These are phyloP conservation scores for Curvularia eragrostidis DNA, from an alignment of 2,329 filamentous ascomycete species.

Conservation along the genomic window DNA sequence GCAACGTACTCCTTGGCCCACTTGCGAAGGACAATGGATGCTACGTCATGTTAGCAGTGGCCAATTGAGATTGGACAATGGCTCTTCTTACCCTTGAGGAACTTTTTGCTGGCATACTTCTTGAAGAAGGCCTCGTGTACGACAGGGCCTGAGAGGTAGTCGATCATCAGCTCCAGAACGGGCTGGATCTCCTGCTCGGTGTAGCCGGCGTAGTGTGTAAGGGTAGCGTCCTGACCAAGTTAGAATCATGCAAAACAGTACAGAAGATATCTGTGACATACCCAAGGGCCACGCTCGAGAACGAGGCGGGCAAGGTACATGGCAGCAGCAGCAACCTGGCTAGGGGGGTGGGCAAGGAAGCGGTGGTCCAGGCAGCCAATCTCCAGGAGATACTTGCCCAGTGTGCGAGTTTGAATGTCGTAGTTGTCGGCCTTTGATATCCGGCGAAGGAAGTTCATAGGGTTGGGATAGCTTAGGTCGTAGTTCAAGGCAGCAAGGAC, in stretches of 20 bases:
- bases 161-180: constrained; percentile 91
- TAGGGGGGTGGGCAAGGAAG: constrained; percentile 88
- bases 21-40: constrained; percentile 86
- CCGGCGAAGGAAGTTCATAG: constrained; percentile 98
- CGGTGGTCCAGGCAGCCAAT: constrained; percentile 94
- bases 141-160: constrained; percentile 90
- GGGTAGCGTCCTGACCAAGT: constrained; percentile 72
- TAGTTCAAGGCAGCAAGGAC: constrained; percentile 91
- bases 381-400: constrained; percentile 97
- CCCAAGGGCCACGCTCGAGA: constrained; percentile 89
- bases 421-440: constrained; percentile 99
- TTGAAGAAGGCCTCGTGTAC: constrained; percentile 98
- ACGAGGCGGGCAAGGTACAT: constrained; percentile 96
- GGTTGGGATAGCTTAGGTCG: constrained; percentile 97
- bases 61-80: not conserved
- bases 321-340: constrained; percentile 86
- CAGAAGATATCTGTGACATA: constrained; percentile 55
- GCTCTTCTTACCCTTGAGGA: constrained; percentile 81
- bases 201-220: constrained; percentile 92
- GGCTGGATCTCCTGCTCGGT: constrained; percentile 91
- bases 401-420: constrained; percentile 94
- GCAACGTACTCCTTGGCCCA: constrained; percentile 81
- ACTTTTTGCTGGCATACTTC: constrained; percentile 99
- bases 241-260: constrained; percentile 7
- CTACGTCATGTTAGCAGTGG: constrained; percentile 55